phyloP scores from a whole-genome alignment of 2,329 filamentous ascomycete species.

The Coleophoma crateriformis region DNA sequence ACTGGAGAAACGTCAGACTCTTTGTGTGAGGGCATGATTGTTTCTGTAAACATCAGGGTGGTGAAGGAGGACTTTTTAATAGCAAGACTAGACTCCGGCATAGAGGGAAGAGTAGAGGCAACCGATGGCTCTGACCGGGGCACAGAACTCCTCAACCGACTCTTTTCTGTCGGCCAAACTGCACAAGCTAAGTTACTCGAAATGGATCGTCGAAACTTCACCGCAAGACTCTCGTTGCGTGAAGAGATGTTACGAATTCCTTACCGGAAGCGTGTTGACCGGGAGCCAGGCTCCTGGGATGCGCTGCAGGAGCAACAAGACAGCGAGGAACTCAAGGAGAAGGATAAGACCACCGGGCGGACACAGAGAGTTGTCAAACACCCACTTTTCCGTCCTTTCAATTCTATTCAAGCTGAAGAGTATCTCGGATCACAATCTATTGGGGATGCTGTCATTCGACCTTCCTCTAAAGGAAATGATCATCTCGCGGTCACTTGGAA shows the following conservation, averaged over 20 bases:
- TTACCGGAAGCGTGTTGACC: constrained; percentile 63
- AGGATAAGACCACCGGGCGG: constrained; percentile 78
- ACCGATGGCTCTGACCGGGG: constrained; percentile 74
- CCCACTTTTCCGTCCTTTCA: constrained; percentile 91
- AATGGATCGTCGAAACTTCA: constrained; percentile 80
- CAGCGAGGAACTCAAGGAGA: constrained; percentile 76
- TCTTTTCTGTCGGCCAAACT: constrained; percentile 76
- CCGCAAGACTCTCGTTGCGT: constrained; percentile 76
- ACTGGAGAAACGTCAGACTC: constrained; percentile 88
- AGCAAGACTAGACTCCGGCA: constrained; percentile 86
- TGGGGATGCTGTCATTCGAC: constrained; percentile 91
- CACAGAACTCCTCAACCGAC: constrained; percentile 57
- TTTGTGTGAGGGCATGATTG: constrained; percentile 83
- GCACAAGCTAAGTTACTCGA: constrained; percentile 83
- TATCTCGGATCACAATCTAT: constrained; percentile 80
- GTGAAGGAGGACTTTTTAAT: constrained; percentile 92
- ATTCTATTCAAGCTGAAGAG: constrained; percentile 86
- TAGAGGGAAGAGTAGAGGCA: constrained; percentile 81
- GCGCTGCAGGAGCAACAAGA: constrained; percentile 74
- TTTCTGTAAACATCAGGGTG: constrained; percentile 81
- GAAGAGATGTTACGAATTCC: constrained; percentile 75
- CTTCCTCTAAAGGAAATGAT: constrained; percentile 91
- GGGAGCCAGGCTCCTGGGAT: constrained; percentile 81
- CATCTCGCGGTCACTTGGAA: constrained; percentile 98
- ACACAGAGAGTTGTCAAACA: constrained; percentile 96